Evolutionary conservation across 345 rosid genomes (phyloP).

Genomic region (Turritis glabra): DNA sequence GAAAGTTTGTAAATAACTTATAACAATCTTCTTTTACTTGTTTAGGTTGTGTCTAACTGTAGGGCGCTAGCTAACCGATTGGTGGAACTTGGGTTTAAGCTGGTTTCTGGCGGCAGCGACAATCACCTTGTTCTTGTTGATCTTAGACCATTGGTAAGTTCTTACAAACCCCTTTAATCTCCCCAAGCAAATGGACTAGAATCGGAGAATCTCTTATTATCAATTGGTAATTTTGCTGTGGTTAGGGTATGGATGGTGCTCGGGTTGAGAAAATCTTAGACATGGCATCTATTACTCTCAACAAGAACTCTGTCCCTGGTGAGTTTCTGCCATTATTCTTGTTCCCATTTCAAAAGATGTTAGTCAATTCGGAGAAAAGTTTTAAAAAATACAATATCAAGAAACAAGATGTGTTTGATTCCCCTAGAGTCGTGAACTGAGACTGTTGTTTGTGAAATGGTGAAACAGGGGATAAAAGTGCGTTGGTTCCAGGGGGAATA

Average conservation of each 20-base stretch:
- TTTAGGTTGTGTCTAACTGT: conserved; percentile 79
- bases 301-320: conserved; percentile 97
- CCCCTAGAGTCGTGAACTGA: background rate
- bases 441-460: conserved; percentile 5
- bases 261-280: conserved; percentile 90
- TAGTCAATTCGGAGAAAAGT: too few species aligned
- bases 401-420: background rate
- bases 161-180: background rate
- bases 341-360: too few species aligned
- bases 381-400: too few species aligned
- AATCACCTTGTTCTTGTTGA: conserved; percentile 93
- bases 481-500: conserved; percentile 88
- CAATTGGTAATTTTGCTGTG: background rate
- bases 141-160: conserved; percentile 76
- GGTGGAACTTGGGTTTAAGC: conserved; percentile 70
- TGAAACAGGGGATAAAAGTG: conserved; percentile 81
- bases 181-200: background rate
- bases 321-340: conserved; percentile 5
- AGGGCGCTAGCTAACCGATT: conserved; percentile 71
- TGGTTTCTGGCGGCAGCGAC: conserved; percentile 94
- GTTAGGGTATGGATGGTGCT: conserved; percentile 91
- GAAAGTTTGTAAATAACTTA: background rate
- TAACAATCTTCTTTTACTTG: background rate
- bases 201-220: background rate
- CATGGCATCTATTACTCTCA: conserved; percentile 89